Percentiles rank a stretch among this genome's conserved stretches.
phyloP scores from a whole-genome alignment of 2,329 filamentous ascomycete genomes.

The Fusarium albosuccineum region DNA sequence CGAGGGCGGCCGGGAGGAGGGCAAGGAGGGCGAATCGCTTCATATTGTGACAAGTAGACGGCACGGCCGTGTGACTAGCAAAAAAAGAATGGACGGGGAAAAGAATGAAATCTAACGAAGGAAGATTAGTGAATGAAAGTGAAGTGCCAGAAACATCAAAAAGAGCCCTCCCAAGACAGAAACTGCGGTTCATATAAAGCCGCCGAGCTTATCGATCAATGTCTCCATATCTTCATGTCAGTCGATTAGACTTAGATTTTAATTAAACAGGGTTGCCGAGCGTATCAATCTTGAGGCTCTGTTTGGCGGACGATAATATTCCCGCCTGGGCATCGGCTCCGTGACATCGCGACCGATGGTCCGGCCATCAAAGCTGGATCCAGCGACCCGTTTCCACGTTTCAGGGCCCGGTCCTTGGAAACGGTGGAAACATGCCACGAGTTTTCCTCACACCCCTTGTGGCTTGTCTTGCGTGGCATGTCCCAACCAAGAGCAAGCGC shows the following conservation, averaged over 20 bases:
- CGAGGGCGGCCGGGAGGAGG: constrained; percentile 40
- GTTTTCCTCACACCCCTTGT: constrained; percentile 22
- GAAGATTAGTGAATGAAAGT: constrained; percentile 18
- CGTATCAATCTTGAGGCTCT: constrained; percentile 1
- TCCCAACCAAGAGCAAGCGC: constrained; percentile 8
- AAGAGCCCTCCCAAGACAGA: background rate
- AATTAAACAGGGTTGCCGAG: constrained; percentile 26
- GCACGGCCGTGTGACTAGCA: constrained; percentile 31
- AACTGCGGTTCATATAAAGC: constrained; percentile 18
- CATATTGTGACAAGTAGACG: constrained; percentile 32
- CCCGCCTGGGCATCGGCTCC: constrained; percentile 36
- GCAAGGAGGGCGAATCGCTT: constrained; percentile 39
- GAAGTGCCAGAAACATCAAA: background rate
- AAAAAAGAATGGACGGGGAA: constrained; percentile 18
- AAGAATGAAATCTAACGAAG: constrained; percentile 11
- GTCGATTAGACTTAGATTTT: constrained; percentile 10
- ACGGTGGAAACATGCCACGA: constrained; percentile 23
- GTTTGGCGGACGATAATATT: constrained; percentile 41
- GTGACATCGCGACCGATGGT: background rate
- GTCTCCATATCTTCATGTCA: background rate
- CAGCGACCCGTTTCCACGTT: constrained; percentile 2
- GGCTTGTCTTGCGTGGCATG: background rate
- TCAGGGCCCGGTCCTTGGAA: constrained; percentile 4
- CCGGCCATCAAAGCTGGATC: background rate
- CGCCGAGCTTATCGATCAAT: background rate